Percentiles rank a stretch among this genome's conserved stretches.
Conservation (phyloP, 1,284 basidiomycete species). For the Trametes sp. region DNA sequence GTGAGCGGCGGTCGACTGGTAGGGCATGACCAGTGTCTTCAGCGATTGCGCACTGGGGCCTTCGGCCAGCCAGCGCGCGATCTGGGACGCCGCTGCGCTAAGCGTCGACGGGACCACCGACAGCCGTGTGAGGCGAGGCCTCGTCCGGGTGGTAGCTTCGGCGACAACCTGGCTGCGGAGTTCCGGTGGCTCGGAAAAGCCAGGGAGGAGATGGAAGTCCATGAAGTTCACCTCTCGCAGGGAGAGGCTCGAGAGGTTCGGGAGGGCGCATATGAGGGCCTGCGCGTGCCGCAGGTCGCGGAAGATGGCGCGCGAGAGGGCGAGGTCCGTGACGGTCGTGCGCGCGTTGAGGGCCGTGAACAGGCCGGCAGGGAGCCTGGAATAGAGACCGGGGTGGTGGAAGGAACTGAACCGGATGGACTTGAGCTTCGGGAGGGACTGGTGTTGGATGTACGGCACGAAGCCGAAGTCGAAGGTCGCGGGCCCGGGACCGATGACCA, state of each 20-base stretch:
- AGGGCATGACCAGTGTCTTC: conserved; percentile 4
- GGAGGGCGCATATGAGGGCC: conserved; percentile 5
- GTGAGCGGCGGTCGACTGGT: background rate
- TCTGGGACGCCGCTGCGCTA: background rate
- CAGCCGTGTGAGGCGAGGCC: background rate
- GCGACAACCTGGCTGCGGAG: background rate
- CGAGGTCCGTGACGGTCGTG: conserved; percentile 6
- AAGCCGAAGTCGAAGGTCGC: background rate
- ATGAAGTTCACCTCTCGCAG: background rate
- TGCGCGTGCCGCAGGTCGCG: conserved; percentile 2
- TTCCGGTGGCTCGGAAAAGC: background rate
- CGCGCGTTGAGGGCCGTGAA: background rate
- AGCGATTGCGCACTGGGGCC: conserved; percentile 5
- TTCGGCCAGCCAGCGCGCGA: conserved; percentile 4
- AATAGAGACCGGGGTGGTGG: background rate
- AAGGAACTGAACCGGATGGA: background rate
- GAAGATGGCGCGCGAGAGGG: conserved; percentile 7
- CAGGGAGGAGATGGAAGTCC: background rate
- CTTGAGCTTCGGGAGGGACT: background rate
- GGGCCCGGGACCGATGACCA: background rate
- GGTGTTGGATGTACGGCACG: background rate
- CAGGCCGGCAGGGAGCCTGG: background rate
- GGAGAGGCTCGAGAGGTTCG: background rate
- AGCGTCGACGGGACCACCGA: background rate
- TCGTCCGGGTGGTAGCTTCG: background rate